Base-by-base conservation (phyloP, 495 filamentous ascomycete genomes). In the Cercophora samala region DNA sequence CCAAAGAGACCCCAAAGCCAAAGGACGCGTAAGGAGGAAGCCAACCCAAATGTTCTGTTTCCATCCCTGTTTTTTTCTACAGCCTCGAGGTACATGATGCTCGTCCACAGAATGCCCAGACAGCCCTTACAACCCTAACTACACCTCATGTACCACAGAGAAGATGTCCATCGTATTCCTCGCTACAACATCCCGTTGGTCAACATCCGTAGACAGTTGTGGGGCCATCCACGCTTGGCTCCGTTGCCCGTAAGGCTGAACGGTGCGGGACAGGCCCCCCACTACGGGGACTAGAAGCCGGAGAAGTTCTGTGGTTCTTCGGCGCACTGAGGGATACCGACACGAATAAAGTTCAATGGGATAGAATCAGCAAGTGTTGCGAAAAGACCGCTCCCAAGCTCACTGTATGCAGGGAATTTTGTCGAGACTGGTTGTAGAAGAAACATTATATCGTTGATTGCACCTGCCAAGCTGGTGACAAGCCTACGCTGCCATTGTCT, bases 131-230 rank as follows among this genome's bases (percentile, higher is more conserved):
- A 46, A 46, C 37, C 37, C 37, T 46, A 46, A 46, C 37, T 46
- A 46, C 37, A 46, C 37, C 37, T 46, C 37, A 46, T 46, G 37
- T 46, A 46, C 37, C 37, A 46, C 37, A 46, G 21, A 19, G 32
- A 9, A 25, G 8, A 18, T 4, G 25, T 13, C 42, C 4, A 53
- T 15, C 63, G 63, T 64, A 58, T 64, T 58, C 63, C n/a, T 64
- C 53, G 63, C 63, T 42, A 64, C 22, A 1, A 15, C 52, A 64
- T 58, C 25, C 24, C 63, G 63, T 64, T 64, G 63, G 63, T 55
- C 63, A 26, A n/a, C 23, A 42, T 42, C 18, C 26, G 24, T 4
- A 19, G 15, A 21, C 26, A 21, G 11, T n/a, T 42, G 59, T 18
- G 59, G 32, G 25, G n/a, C 25, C 17, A n/a, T 17, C 59, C 6